Conservation (phyloP, 176 grass and related monocot species). For the Metroxylon sagu region DNA sequence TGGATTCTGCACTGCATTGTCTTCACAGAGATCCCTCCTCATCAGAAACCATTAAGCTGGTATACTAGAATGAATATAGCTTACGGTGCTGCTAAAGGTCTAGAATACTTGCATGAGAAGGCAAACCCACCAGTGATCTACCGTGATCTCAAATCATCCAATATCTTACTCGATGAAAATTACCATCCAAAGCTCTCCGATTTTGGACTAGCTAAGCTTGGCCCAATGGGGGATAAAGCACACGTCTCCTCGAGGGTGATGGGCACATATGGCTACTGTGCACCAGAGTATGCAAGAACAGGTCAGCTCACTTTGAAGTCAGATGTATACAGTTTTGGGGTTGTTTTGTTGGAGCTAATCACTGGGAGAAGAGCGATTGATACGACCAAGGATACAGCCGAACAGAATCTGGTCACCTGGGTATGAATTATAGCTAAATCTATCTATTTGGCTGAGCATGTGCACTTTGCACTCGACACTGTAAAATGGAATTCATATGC, state of each 20-base stretch:
- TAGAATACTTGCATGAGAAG: conserved; percentile 85
- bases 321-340: conserved; percentile 85
- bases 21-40: conserved; percentile 37
- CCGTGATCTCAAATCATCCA: conserved; percentile 77
- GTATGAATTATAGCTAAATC: conserved; percentile 21
- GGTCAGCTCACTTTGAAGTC: conserved; percentile 66
- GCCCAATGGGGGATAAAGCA: conserved; percentile 29
- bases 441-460: too few relatives aligned
- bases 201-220: conserved; percentile 74
- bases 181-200: conserved; percentile 84
- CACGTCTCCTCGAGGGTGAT: conserved; percentile 61
- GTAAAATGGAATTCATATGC: too few relatives aligned
- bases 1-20: conserved; percentile 1
- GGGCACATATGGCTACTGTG: conserved; percentile 84
- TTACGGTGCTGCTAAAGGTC: conserved; percentile 62
- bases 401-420: conserved; percentile 78
- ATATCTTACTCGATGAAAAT: conserved; percentile 66
- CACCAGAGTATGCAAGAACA: conserved; percentile 67
- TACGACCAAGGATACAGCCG: conserved; percentile 30
- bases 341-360: conserved; percentile 77
- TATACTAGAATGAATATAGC: conserved; percentile 80
- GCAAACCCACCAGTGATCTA: conserved; percentile 60
- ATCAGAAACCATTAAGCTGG: conserved; percentile 67
- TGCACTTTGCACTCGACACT: too few relatives aligned
- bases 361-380: conserved; percentile 78